Evolutionary conservation across 805 yeast genomes (phyloP).

Genomic region (Wickerhamomyces queroliae): DNA sequence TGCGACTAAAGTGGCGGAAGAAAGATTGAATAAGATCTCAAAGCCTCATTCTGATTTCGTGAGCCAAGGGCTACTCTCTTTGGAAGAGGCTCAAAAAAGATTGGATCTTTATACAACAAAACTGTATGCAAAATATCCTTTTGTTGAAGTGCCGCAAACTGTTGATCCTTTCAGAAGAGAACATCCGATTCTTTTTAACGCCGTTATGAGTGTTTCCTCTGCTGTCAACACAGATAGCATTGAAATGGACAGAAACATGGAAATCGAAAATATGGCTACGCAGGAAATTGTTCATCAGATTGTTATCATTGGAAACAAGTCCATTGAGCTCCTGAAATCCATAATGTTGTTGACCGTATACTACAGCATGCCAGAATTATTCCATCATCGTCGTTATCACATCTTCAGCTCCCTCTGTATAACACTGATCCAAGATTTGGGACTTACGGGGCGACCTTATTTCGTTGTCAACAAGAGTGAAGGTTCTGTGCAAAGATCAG

Average conservation of each 20-base stretch:
- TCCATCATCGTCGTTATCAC: conserved; percentile 74
- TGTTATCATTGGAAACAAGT: conserved; percentile 64
- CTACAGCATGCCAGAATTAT: conserved; percentile 82
- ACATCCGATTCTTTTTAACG: conserved; percentile 57
- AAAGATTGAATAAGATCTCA: conserved; percentile 17
- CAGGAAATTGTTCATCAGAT: conserved; percentile 50
- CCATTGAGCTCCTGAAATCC: conserved; percentile 59
- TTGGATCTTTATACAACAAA: conserved; percentile 41
- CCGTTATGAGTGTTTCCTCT: conserved; percentile 59
- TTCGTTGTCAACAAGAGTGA: conserved; percentile 35
- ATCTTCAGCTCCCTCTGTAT: conserved; percentile 60
- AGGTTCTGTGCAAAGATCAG: conserved; percentile 34
- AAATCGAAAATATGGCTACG: conserved; percentile 48
- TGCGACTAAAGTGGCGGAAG: conserved; percentile 39
- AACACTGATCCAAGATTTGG: conserved; percentile 69
- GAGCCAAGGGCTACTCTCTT: conserved; percentile 47
- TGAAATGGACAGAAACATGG: conserved; percentile 36
- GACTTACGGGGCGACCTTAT: conserved; percentile 52
- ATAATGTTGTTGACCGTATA: conserved; percentile 60
- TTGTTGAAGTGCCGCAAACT: conserved; percentile 45
- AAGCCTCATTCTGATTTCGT: conserved; percentile 40
- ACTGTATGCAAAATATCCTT: conserved; percentile 46
- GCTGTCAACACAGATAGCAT: conserved; percentile 26
- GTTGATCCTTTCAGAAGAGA: conserved; percentile 40
- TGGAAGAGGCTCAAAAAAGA: conserved; percentile 53